phyloP scores from a whole-genome alignment of 805 yeast species.

The Candida quercuum region DNA sequence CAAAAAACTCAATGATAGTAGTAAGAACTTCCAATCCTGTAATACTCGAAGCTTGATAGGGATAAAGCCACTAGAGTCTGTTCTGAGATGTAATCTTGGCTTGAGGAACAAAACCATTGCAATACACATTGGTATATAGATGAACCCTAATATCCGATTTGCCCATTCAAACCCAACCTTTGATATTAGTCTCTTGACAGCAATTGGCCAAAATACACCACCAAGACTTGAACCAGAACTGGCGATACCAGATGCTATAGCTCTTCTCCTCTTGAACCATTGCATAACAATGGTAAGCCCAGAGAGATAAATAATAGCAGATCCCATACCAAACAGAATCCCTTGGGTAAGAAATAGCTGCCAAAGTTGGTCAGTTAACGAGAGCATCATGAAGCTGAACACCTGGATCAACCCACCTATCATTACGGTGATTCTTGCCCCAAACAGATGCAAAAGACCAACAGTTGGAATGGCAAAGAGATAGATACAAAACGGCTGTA shows the following conservation, averaged over 20 bases:
- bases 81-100: conserved; percentile 27
- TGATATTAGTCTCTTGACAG: conserved; percentile 33
- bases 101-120: conserved; percentile 25
- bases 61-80: conserved; percentile 2
- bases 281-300: conserved; percentile 31
- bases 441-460: conserved; percentile 24
- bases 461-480: conserved; percentile 26
- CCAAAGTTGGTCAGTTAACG: conserved; percentile 10
- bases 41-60: conserved; percentile 4
- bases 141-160: conserved; percentile 31
- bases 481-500: conserved; percentile 15
- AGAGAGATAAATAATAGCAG: conserved; percentile 27
- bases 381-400: conserved; percentile 24
- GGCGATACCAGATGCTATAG: conserved; percentile 30
- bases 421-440: conserved; percentile 22
- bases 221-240: conserved; percentile 44
- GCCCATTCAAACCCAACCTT: conserved; percentile 43
- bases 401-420: conserved; percentile 25
- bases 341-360: conserved; percentile 31
- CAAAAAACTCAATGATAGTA: conserved; percentile 2
- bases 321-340: conserved; percentile 29
- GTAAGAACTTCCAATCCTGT: conserved; percentile 9
- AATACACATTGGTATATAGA: conserved; percentile 20
- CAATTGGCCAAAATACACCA: conserved; percentile 44
- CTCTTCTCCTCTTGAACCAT: conserved; percentile 27